Base-by-base conservation (phyloP, 1,139 yeast species). In the Pichia sp. region DNA sequence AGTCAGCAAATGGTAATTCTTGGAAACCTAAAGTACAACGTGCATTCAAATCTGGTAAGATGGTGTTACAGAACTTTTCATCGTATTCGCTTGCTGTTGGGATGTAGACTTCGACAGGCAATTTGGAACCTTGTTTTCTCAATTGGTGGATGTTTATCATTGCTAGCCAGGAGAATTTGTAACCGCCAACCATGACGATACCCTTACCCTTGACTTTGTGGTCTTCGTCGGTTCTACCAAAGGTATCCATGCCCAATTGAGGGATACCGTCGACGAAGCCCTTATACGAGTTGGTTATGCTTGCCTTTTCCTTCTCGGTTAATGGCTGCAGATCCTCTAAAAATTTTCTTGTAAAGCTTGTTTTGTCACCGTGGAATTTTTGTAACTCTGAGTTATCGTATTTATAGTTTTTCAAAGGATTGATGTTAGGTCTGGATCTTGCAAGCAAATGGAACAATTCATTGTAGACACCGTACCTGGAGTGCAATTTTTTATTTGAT, bases 131-230 rank as follows among this genome's bases (percentile, higher is more conserved):
- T 5, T 70, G 57, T 34, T 71, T 67, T 54, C 87, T 68, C 42
- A 81, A 62, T 42, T 76, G 72, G 57, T 75, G 73, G 40, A 82
- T 73, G 20, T 81, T 75, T 7, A 78, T 61, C 34, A 80, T 63
- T 2, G 80, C 76, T 38, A 82, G 68, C 63, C 83, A 78, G 51
- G 81, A 70, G 57, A 72, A 81, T 48, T 70, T 69, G 15, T 77
- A 84, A 47, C 87, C 87, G 24, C 85, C 87, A 46, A 82, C 75
- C 54, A 79, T 78, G 5, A 81, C 83, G 21, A 81, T 74, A 31
- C 88, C 87, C 47, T 71, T 71, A 5, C 81, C 82, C 44, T 37
- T 15, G 11, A 56, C 48, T 4, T 28, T 19, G 7, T 41, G 32
- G 5, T 32, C 20, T 4, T 51, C 19, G 8, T 47, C 43, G 34